Percentiles rank a stretch among this genome's conserved stretches.
Evolutionary conservation across 2,329 filamentous ascomycete genomes (phyloP).

Genomic region (Claviceps cyperi): DNA sequence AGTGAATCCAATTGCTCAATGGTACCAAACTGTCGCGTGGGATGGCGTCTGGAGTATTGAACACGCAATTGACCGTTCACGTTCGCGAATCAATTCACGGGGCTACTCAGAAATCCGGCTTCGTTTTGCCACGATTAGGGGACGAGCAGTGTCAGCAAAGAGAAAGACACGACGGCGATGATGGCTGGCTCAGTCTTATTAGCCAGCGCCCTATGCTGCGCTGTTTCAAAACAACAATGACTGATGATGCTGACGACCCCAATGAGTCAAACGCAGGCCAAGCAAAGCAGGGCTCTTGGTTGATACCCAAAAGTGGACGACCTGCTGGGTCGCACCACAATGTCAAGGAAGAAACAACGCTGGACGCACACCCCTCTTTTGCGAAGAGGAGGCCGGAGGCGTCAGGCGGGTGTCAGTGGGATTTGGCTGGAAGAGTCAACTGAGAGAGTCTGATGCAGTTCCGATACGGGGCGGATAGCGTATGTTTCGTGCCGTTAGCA

Average conservation of each 20-base stretch:
- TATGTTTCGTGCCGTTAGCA: neutral
- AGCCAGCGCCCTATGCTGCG: too few species aligned
- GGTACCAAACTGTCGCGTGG: slow-evolving; percentile 1
- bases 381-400: neutral
- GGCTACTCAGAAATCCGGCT: neutral
- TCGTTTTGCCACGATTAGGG: neutral
- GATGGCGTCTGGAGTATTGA: neutral
- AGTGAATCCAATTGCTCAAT: slow-evolving; percentile 2
- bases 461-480: neutral
- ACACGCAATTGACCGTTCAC: slow-evolving; percentile 3
- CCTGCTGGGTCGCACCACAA: neutral
- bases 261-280: neutral
- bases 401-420: neutral
- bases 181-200: too few species aligned
- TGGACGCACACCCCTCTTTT: neutral
- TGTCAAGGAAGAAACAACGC: neutral
- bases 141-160: neutral
- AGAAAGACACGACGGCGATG: too few species aligned
- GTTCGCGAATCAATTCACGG: neutral
- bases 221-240: neutral
- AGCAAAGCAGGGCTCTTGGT: slow-evolving; percentile 2
- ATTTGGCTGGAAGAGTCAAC: neutral
- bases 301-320: slow-evolving; percentile 6
- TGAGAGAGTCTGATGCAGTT: neutral
- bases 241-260: slow-evolving; percentile 1